Conservation (phyloP, 2,329 filamentous ascomycete species). For the Cladosporium sp. region DNA sequence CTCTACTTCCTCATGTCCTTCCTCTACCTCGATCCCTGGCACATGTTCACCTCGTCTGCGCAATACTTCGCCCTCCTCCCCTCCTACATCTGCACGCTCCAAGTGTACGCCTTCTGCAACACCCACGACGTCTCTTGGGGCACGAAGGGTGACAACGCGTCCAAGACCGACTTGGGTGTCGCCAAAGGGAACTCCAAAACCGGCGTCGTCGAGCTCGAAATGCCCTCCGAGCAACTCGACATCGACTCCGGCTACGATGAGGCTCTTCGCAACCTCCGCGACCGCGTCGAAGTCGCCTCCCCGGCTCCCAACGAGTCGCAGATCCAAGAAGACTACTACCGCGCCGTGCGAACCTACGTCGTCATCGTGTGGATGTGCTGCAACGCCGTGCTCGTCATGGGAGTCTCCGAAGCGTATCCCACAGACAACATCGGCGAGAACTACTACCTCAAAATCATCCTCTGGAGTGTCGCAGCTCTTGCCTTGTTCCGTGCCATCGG, state of each 20-base stretch:
- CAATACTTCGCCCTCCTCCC: constrained; percentile 94
- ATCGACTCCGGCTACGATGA: constrained; percentile 98
- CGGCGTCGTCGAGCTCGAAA: constrained; percentile 86
- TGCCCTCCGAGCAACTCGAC: constrained; percentile 96
- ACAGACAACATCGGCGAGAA: constrained; percentile 70
- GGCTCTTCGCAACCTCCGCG: constrained; percentile 89
- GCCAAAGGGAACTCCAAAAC: constrained; percentile 66
- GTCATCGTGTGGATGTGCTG: constrained; percentile 90
- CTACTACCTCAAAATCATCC: constrained; percentile 85
- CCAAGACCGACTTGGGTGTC: constrained; percentile 85
- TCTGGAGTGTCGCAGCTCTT: constrained; percentile 83
- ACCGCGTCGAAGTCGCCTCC: constrained; percentile 76
- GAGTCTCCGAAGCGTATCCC: constrained; percentile 80
- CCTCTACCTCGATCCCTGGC: constrained; percentile 96
- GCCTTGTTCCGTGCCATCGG: constrained; percentile 87
- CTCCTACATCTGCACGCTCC: constrained; percentile 91
- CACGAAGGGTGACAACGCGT: constrained; percentile 95
- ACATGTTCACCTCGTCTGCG: constrained; percentile 88
- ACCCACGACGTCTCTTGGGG: constrained; percentile 99
- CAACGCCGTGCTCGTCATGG: constrained; percentile 92
- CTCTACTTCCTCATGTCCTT: constrained; percentile 96
- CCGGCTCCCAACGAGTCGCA: constrained; percentile 66
- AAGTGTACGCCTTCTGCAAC: constrained; percentile 99
- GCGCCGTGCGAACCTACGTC: constrained; percentile 95
- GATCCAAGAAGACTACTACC: constrained; percentile 97